Percentiles rank a stretch among this genome's conserved stretches.
Conservation (phyloP, 306 rosid genomes). For the Luffa acutangula region DNA sequence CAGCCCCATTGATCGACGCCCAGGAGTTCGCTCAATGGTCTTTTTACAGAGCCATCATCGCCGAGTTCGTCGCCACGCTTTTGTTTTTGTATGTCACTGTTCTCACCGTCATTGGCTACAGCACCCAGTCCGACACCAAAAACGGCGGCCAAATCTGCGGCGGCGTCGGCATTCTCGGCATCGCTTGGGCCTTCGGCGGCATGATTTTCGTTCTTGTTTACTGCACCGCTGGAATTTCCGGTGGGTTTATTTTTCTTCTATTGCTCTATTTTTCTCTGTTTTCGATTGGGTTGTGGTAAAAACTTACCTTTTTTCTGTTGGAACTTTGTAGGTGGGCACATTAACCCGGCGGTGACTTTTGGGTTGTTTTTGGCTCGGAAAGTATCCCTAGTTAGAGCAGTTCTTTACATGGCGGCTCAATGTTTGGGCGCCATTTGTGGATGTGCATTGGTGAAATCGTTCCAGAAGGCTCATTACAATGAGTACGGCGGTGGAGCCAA, state of each 20-base stretch:
- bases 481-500: constrained; percentile 12
- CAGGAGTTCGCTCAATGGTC: constrained; percentile 15
- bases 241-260: not conserved
- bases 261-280: not conserved
- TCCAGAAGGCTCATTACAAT: constrained; percentile 4
- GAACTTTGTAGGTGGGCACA: constrained; percentile 16
- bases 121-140: not conserved
- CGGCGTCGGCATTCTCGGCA: constrained; percentile 19
- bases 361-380: constrained; percentile 18
- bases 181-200: constrained; percentile 24
- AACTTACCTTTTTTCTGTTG: not conserved
- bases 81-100: constrained; percentile 18
- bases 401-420: constrained; percentile 17
- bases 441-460: constrained; percentile 10
- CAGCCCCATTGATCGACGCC: constrained; percentile 15
- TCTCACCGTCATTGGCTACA: constrained; percentile 13
- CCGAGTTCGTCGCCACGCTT: constrained; percentile 20
- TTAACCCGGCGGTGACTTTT: constrained; percentile 24
- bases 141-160: constrained; percentile 5
- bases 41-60: constrained; percentile 16
- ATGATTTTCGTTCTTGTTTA: constrained; percentile 21
- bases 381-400: constrained; percentile 15
- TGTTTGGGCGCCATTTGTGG: constrained; percentile 24
- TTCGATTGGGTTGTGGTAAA: not conserved
- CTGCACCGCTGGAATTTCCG: constrained; percentile 22